These are phyloP conservation scores for Stevia rebaudiana DNA, from an alignment of 140 eudicot genomes.

Conservation along the genomic window DNA sequence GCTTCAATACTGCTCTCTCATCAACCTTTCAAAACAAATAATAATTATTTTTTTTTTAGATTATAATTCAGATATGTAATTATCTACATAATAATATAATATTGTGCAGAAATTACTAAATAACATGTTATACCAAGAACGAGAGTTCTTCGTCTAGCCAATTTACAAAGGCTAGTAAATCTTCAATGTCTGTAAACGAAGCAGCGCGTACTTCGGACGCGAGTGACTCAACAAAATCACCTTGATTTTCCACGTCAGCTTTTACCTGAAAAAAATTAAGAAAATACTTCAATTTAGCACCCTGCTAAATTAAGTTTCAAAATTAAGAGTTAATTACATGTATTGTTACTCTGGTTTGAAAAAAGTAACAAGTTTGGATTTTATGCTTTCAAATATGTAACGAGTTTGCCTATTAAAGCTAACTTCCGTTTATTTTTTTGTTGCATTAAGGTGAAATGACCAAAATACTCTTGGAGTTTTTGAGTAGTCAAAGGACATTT, in stretches of 20 bases:
- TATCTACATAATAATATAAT: background rate
- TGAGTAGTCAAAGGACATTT: no score
- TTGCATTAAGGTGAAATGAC: no score
- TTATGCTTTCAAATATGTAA: no score
- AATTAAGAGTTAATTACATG: no score
- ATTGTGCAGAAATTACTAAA: background rate
- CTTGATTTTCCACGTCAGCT: constrained; percentile 99
- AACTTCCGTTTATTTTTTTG: no score
- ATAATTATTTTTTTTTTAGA: background rate
- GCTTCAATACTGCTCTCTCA: constrained; percentile 93
- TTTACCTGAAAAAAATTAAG: constrained; percentile 54
- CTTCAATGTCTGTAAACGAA: constrained; percentile 63
- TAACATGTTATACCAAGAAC: constrained; percentile 55
- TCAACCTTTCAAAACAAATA: constrained; percentile 52
- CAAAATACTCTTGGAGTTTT: no score
- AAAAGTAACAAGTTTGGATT: no score
- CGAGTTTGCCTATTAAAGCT: no score
- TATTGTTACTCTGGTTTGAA: no score
- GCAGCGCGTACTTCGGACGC: constrained; percentile 95
- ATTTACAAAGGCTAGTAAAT: constrained; percentile 78
- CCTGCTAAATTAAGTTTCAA: background rate
- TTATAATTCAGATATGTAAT: background rate
- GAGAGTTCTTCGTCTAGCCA: constrained; percentile 99
- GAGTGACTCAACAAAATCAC: constrained; percentile 92
- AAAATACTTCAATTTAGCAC: background rate